Evolutionary conservation across 352 stramenopile genomes (phyloP).

Genomic region (Albugo laibachii): DNA sequence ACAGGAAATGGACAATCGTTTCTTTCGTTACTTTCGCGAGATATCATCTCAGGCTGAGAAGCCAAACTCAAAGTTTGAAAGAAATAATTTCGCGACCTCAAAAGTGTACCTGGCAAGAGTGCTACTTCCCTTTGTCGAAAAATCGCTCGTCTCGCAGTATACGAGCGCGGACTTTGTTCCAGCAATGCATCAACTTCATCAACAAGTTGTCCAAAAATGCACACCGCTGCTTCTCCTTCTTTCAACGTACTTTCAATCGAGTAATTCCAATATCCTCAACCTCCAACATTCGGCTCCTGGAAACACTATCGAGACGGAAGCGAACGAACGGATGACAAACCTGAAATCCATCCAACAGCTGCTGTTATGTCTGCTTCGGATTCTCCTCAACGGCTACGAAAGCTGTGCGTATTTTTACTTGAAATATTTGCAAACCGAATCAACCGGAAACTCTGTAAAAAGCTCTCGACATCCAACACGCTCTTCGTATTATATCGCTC

Average conservation of each 20-base stretch:
- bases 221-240: no score
- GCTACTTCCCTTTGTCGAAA: conserved; percentile 53
- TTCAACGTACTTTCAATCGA: no score
- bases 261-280: no score
- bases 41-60: background rate
- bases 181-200: conserved; percentile 58
- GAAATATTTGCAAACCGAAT: conserved; percentile 52
- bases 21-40: conserved; percentile 16
- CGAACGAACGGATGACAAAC: no score
- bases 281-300: conserved; percentile 34
- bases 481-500: conserved; percentile 68
- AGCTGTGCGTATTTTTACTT: conserved; percentile 72
- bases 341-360: conserved; percentile 8
- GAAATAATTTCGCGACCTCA: conserved; percentile 8
- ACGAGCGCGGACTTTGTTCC: conserved; percentile 45
- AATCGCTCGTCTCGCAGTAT: conserved; percentile 47
- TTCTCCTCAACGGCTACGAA: conserved; percentile 60
- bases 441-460: conserved; percentile 28
- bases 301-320: no score
- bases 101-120: conserved; percentile 25
- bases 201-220: conserved; percentile 24
- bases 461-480: conserved; percentile 35
- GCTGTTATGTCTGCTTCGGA: conserved; percentile 34
- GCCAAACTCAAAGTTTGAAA: conserved; percentile 4
- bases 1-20: conserved; percentile 51